These are phyloP conservation scores for Cercospora sesami DNA, from an alignment of 2,329 filamentous ascomycete species.

Conservation along the genomic window DNA sequence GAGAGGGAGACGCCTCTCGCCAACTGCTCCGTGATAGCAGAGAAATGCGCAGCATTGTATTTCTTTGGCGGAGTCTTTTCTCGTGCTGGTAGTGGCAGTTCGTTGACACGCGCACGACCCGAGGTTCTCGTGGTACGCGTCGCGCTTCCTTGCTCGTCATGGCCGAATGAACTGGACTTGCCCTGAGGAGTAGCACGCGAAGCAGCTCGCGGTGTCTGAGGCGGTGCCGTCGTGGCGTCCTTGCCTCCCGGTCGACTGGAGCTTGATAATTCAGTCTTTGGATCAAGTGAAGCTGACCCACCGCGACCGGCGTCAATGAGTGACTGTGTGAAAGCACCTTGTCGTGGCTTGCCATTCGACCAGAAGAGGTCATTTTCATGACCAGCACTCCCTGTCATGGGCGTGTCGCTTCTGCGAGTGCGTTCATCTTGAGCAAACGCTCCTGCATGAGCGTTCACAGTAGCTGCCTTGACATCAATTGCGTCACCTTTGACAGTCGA, in stretches of 20 bases:
- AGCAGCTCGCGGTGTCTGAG: background rate
- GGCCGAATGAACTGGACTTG: background rate
- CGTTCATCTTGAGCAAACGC: background rate
- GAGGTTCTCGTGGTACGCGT: background rate
- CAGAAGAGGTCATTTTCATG: background rate
- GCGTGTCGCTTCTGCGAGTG: background rate
- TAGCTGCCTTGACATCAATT: background rate
- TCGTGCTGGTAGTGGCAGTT: background rate
- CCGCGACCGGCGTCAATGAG: background rate
- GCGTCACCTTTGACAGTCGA: background rate
- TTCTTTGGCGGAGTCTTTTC: background rate
- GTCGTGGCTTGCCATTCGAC: background rate
- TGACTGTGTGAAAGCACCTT: background rate
- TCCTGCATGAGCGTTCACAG: background rate
- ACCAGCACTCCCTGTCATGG: background rate
- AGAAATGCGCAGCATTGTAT: background rate
- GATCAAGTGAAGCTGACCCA: background rate
- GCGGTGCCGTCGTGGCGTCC: background rate
- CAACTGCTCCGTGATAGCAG: background rate
- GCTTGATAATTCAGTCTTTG: background rate
- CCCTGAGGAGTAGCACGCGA: background rate
- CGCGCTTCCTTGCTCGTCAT: background rate
- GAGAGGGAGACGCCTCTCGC: background rate
- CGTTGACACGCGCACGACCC: background rate
- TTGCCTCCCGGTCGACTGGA: background rate